phyloP scores from a whole-genome alignment of 768 basidiomycete species.

The Paxillus ammoniavirescens region DNA sequence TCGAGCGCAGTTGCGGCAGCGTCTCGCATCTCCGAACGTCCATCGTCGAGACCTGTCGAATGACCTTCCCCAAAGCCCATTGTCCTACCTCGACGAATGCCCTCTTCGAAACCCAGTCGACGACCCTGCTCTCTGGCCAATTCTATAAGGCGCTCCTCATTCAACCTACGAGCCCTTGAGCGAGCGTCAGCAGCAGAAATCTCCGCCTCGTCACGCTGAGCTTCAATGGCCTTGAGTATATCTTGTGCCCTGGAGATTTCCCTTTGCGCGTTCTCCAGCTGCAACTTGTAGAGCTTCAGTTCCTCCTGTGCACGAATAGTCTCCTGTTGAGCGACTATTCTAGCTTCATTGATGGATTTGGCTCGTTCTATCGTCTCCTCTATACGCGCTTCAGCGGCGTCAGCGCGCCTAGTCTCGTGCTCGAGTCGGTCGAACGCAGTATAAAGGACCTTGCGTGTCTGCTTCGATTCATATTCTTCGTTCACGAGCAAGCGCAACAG shows the following conservation, averaged over 20 bases:
- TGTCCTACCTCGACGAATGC: conserved; percentile 36
- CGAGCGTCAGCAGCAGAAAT: conserved; percentile 44
- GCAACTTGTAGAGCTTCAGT: conserved; percentile 53
- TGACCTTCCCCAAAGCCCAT: conserved; percentile 30
- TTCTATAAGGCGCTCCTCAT: conserved; percentile 47
- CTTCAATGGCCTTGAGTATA: conserved; percentile 47
- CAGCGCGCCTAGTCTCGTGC: conserved; percentile 35
- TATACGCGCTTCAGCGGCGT: conserved; percentile 33
- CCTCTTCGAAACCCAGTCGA: conserved; percentile 50
- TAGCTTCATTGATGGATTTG: conserved; percentile 32
- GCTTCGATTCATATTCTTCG: conserved; percentile 41
- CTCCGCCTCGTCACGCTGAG: conserved; percentile 49
- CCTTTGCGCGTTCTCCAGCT: conserved; percentile 57
- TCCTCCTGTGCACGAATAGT: conserved; percentile 42
- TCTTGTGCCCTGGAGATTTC: conserved; percentile 58
- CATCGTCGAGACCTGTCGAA: conserved; percentile 12
- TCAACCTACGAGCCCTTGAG: conserved; percentile 43
- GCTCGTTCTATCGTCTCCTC: conserved; percentile 29
- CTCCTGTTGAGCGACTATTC: conserved; percentile 29
- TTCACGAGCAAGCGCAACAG: conserved; percentile 35
- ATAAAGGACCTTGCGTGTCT: conserved; percentile 37
- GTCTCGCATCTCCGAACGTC: conserved; percentile 15
- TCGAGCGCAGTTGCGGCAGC: conserved; percentile 19
- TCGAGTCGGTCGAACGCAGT: conserved; percentile 38
- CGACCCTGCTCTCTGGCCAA: conserved; percentile 55